These are phyloP conservation scores for Botrytis paeoniae DNA, from an alignment of 2,329 filamentous ascomycete species.

Conservation along the genomic window DNA sequence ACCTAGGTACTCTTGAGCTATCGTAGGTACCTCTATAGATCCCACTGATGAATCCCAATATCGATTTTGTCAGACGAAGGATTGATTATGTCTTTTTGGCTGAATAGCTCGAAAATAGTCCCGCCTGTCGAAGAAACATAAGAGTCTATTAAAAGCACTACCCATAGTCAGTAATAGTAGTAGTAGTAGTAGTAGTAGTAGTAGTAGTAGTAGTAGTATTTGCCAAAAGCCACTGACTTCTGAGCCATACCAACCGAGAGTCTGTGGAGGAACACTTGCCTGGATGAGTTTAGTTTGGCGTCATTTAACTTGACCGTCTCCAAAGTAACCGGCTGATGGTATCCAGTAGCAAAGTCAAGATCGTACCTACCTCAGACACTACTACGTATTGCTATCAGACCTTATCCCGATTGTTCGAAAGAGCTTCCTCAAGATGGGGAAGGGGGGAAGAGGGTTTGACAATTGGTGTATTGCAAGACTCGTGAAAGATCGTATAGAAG, in stretches of 20 bases:
- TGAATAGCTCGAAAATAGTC: background rate
- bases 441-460: background rate
- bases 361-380: background rate
- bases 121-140: background rate
- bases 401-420: background rate
- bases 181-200: background rate
- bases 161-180: background rate
- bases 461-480: background rate
- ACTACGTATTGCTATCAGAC: background rate
- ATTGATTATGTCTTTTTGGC: background rate
- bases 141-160: background rate
- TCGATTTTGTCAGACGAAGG: background rate
- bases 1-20: background rate
- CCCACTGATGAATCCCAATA: background rate
- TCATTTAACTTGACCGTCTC: background rate
- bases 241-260: background rate
- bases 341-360: background rate
- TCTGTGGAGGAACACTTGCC: background rate
- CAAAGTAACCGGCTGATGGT: background rate
- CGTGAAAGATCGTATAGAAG: background rate
- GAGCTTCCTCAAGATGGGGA: background rate
- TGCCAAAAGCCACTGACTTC: background rate
- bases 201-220: background rate
- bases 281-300: conserved; percentile 1
- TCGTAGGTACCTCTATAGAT: background rate